Base-by-base conservation (phyloP, 2,329 filamentous ascomycete genomes). In the Trichoderma sp. region DNA sequence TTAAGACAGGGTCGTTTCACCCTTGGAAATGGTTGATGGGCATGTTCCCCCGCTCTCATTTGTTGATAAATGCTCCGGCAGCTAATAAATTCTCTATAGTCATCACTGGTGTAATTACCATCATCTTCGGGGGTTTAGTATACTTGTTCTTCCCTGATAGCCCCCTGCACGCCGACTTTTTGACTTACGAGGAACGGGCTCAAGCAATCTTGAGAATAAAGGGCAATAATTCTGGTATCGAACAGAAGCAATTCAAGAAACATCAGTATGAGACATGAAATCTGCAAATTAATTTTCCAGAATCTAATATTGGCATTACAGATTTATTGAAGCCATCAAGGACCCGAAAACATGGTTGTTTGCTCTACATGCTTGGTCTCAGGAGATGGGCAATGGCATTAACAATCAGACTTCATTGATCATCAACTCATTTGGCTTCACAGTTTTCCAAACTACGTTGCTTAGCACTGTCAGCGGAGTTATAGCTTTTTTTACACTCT, bases 401-500 rank as follows among this genome's bases (percentile, higher is more conserved):
- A 82, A 82, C 2, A 84, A 83, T 61, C 82, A 83, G 70, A 81
- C 76, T 28, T 82, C 81, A 0, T 76, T 85, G 0, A 82, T 84
- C 58, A 82, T 84, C 73, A 84, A 83, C 30, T 83, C 81, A 0
- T 84, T 84, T 64, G 83, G 83, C 4, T 85, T 84, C 72, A 80
- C 73, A 14, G 80, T 74, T 53, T 76, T 79, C 58, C 79, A 81
- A 43, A 81, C 80, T 11, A 82, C 80, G 0, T 75, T 78, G 28
- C 75, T 76, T 8, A 73, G 73, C 7, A 60, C 51, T n/a, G 73
- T 73, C 2, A 66, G 64, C 4, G 73, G 73, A 15, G 73, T 64
- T 21, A 43, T 73, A 39, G 58, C 69, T 6, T 74, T 74, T 21
- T 36, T 68, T 6, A 73, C 62, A 1, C 72, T 74, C 6, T 65